phyloP scores from a whole-genome alignment of 139 green algal genomes.

The Coelastrella sp. region DNA sequence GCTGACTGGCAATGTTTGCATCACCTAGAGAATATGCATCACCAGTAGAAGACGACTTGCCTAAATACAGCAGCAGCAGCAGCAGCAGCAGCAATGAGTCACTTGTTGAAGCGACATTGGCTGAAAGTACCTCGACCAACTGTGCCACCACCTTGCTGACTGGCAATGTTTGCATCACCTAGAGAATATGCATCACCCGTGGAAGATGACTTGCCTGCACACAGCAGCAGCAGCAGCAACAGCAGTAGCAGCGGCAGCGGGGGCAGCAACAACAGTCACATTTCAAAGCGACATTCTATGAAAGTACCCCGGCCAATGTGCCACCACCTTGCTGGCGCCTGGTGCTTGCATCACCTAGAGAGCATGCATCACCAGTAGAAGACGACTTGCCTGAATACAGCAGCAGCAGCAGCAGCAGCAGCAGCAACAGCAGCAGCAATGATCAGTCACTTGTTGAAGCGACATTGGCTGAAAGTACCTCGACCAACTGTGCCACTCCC shows the following conservation, averaged over 20 bases:
- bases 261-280: background rate
- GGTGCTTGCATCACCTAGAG: too few species aligned
- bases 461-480: background rate
- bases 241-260: background rate
- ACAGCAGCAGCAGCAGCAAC: background rate
- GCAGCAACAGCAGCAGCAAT: background rate
- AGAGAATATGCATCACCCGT: background rate
- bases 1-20: background rate
- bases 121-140: background rate
- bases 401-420: background rate
- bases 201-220: background rate
- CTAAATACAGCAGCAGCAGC: background rate
- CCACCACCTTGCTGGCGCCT: too few species aligned
- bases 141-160: background rate
- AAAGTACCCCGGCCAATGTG: too few species aligned
- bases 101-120: background rate
- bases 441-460: background rate
- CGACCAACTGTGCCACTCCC: background rate
- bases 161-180: background rate
- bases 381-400: background rate
- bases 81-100: background rate
- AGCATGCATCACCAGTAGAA: background rate
- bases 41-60: background rate
- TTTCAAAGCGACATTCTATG: background rate
- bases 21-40: too few species aligned